Base-by-base conservation (phyloP, 768 basidiomycete genomes). In the Macrolepiota fuliginosa region DNA sequence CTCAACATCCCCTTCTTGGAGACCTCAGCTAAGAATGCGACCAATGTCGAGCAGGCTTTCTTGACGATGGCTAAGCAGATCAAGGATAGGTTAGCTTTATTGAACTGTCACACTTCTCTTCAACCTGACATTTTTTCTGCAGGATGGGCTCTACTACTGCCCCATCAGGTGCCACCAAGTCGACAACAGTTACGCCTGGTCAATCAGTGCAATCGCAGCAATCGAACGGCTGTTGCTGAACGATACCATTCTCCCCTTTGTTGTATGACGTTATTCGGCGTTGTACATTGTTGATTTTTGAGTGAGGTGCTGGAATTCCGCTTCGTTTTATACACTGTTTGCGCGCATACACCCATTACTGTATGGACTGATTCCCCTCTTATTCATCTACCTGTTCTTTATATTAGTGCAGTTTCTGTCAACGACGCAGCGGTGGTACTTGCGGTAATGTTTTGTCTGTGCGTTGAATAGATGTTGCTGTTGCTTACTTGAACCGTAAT, bases 21-120 rank as follows among this genome's bases (percentile, higher is more conserved):
- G 81, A 99, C 97, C 12, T 94, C 92, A n/a, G 97, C 97, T 37
- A 98, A 98, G 91, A 94, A 92, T 69, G 94, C 96, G 56, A 96
- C 95, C 64, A 97, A 97, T 68, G 97, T 99, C 63, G 97, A 99
- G 75, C 94, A 99, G 76, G 96, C 97, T 4, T 99, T 99, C 86
- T 88, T 98, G 82, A 96, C 95, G 32, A 93, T 99, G 86, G 96
- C 97, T 3, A 92, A 96, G 81, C 92, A 94, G 77, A 94, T 94
- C 73, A 94, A 94, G 74, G 92, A 94, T 74, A 87, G 92, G 92
- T 90, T 69, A 35, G 84, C 64, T 19, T 58, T 12, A 32, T 15
- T 40, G 29, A 19, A 51, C 19, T 32, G 10, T 36, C 36, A 54
- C 24, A 52, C 1, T 60, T 6, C 9, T 3, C 19, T 42, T n/a